phyloP scores from a whole-genome alignment of 2,329 filamentous ascomycete genomes.

The Pseudogymnoascus verrucosus region DNA sequence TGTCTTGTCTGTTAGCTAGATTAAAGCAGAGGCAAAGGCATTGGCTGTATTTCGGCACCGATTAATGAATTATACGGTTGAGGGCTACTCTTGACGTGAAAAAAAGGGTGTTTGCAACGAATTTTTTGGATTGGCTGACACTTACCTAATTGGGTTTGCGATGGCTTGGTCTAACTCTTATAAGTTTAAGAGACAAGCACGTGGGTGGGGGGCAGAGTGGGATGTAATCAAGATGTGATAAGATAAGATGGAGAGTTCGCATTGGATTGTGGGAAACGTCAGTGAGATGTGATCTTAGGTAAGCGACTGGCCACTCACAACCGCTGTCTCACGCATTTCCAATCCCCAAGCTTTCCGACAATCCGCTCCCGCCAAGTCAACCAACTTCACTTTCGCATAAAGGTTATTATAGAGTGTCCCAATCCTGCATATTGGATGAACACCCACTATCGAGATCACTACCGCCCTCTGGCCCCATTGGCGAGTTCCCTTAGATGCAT shows the following conservation, averaged over 20 bases:
- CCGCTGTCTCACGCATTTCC: neutral
- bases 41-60: neutral
- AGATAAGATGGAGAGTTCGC: neutral
- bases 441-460: neutral
- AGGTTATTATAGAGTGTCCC: neutral
- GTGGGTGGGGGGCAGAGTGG: neutral
- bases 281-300: neutral
- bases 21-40: neutral
- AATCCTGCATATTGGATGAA: neutral
- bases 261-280: neutral
- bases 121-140: neutral
- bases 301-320: neutral
- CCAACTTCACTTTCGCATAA: neutral
- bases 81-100: neutral
- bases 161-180: neutral
- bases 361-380: neutral
- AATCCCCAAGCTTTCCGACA: neutral
- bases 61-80: neutral
- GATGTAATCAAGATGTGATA: neutral
- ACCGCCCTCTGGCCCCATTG: neutral
- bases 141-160: neutral
- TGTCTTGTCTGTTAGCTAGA: constrained; percentile 29
- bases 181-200: neutral
- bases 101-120: constrained; percentile 1
- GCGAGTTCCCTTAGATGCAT: neutral